A percentile compares a stretch with the other conserved stretches of the same genome.
Conservation (phyloP, 768 basidiomycete genomes). For the Postia placenta region DNA sequence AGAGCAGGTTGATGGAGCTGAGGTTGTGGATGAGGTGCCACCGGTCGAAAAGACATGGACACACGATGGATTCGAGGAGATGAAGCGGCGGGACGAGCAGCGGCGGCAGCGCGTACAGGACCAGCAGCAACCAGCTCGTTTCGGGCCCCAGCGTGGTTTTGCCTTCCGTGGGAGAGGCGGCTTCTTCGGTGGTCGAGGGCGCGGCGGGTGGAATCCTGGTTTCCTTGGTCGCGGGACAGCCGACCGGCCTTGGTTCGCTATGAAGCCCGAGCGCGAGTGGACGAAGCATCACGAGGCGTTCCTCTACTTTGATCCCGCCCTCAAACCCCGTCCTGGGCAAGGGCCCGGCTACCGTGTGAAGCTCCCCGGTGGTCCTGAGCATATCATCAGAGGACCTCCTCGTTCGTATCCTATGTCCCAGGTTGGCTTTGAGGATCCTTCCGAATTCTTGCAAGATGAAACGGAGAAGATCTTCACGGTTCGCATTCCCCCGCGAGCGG, state of each 20-base stretch:
- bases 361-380: slow-evolving; percentile 42
- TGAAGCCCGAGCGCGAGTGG: slow-evolving; percentile 79
- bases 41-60: slow-evolving; percentile 71
- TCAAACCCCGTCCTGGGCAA: slow-evolving; percentile 54
- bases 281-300: slow-evolving; percentile 78
- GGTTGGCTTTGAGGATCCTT: slow-evolving; percentile 3
- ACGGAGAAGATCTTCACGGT: slow-evolving; percentile 42
- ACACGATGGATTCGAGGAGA: slow-evolving; percentile 86
- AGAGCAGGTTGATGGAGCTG: slow-evolving; percentile 12
- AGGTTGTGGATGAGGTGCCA: slow-evolving; percentile 32
- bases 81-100: slow-evolving; percentile 58
- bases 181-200: slow-evolving; percentile 28
- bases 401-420: slow-evolving; percentile 11
- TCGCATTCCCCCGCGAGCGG: slow-evolving; percentile 41
- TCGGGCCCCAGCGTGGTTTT: slow-evolving; percentile 27
- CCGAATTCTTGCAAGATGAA: slow-evolving; percentile 30
- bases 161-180: slow-evolving; percentile 24
- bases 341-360: slow-evolving; percentile 55
- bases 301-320: slow-evolving; percentile 56
- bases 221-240: slow-evolving; percentile 1
- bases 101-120: slow-evolving; percentile 32
- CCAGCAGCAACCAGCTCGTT: slow-evolving; percentile 28
- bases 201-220: too few species aligned
- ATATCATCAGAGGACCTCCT: slow-evolving; percentile 38
- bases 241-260: slow-evolving; percentile 55